Conservation (phyloP, 2,329 filamentous ascomycete genomes). For the Onygena corvina region DNA sequence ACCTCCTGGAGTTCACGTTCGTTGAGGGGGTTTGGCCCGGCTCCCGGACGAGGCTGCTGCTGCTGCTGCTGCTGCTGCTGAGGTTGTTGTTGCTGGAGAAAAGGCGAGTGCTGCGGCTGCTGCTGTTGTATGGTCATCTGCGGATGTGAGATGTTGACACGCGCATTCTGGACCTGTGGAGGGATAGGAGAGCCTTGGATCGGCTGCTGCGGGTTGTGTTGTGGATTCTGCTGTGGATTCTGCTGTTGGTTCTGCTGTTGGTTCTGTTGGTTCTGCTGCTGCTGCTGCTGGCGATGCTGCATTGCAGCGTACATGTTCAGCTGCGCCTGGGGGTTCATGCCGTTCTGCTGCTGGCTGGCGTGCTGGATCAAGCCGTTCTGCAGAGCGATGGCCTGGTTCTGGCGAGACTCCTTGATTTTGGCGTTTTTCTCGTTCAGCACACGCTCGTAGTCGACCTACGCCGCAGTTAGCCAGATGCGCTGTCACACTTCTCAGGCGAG, state of each 20-base stretch:
- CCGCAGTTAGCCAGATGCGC: slow-evolving; percentile 6
- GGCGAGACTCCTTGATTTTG: slow-evolving; percentile 35
- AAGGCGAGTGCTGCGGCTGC: slow-evolving; percentile 13
- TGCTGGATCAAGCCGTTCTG: slow-evolving; percentile 32
- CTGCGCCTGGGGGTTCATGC: slow-evolving; percentile 29
- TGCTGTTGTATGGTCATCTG: slow-evolving; percentile 21
- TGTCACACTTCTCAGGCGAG: background rate
- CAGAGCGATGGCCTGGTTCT: slow-evolving; percentile 30
- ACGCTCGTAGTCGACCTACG: slow-evolving; percentile 33
- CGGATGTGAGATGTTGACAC: background rate
- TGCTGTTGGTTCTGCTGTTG: slow-evolving; percentile 18
- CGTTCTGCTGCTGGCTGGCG: slow-evolving; percentile 21
- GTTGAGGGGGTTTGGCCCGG: slow-evolving; percentile 22
- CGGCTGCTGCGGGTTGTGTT: background rate
- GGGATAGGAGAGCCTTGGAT: slow-evolving; percentile 12
- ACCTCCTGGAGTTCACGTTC: slow-evolving; percentile 26
- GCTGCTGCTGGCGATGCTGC: slow-evolving; percentile 22
- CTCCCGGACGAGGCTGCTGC: slow-evolving; percentile 8
- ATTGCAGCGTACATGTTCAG: slow-evolving; percentile 36
- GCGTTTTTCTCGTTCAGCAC: slow-evolving; percentile 35
- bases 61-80: slow-evolving; percentile 6
- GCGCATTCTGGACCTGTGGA: background rate
- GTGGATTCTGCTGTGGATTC: slow-evolving; percentile 1
- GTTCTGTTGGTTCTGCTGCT: slow-evolving; percentile 18
- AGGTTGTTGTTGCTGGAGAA: background rate